Conservation (phyloP, 192 early-diverging fungal species). For the Podila verticillata region DNA sequence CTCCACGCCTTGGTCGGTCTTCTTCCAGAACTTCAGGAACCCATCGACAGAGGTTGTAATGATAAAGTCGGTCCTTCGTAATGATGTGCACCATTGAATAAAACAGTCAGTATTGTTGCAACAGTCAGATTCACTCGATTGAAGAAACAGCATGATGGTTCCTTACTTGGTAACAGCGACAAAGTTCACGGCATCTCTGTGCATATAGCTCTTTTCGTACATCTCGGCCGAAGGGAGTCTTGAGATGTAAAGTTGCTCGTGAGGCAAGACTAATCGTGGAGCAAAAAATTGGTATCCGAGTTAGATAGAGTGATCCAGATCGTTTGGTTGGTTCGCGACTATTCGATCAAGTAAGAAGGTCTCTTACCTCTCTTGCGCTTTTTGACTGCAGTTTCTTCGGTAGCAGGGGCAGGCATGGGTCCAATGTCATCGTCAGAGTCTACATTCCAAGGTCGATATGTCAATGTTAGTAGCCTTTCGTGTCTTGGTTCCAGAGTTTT, state of each 20-base stretch:
- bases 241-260: constrained; percentile 82
- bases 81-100: background rate
- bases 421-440: constrained; percentile 48
- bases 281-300: background rate
- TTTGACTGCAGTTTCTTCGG: constrained; percentile 11
- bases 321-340: too few relatives aligned
- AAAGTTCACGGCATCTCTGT: constrained; percentile 88
- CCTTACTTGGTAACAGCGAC: constrained; percentile 75
- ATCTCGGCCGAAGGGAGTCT: constrained; percentile 88
- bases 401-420: constrained; percentile 39
- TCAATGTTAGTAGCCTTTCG: background rate
- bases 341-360: background rate
- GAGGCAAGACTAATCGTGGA: constrained; percentile 52
- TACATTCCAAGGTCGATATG: background rate
- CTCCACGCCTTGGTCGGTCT: constrained; percentile 89
- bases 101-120: background rate
- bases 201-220: constrained; percentile 97
- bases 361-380: constrained; percentile 39
- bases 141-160: background rate
- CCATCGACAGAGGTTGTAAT: constrained; percentile 96
- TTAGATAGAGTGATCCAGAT: background rate
- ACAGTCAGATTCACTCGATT: background rate
- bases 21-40: constrained; percentile 99
- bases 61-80: constrained; percentile 84
- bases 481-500: background rate